A percentile compares a stretch with the other conserved stretches of the same genome.
These are phyloP conservation scores for Herpetomonas samuelpessoai DNA, from an alignment of 208 protist genomes.

Conservation along the genomic window DNA sequence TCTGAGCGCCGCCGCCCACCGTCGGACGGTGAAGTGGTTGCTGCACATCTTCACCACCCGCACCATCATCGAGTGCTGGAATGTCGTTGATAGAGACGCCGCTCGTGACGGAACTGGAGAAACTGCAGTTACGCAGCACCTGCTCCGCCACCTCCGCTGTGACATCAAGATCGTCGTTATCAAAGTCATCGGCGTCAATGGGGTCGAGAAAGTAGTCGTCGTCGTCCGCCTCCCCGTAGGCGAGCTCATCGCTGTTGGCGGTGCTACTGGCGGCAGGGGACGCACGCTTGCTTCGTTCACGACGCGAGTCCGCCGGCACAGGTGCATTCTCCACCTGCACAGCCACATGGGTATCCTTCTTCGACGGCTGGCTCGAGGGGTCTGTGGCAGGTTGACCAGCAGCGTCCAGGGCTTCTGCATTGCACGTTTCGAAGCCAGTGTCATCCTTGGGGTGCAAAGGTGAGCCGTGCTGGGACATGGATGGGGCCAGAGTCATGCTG, in stretches of 20 bases:
- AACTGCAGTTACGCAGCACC: conserved; percentile 25
- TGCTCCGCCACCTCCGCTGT: conserved; percentile 13
- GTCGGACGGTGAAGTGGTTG: neutral
- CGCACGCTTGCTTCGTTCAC: neutral
- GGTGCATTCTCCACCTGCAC: neutral
- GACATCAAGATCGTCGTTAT: conserved; percentile 13
- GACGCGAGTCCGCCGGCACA: neutral
- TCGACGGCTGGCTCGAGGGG: too few species aligned
- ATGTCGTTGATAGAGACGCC: conserved; percentile 18
- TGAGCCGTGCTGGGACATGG: neutral
- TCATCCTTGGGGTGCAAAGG: neutral
- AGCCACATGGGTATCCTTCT: too few species aligned
- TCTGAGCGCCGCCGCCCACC: neutral
- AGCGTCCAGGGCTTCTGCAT: too few species aligned
- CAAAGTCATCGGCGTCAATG: conserved; percentile 34
- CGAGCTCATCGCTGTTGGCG: neutral
- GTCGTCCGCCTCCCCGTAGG: conserved; percentile 16
- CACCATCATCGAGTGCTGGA: neutral
- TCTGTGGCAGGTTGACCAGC: too few species aligned
- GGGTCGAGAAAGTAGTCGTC: conserved; percentile 47
- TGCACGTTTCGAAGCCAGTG: neutral
- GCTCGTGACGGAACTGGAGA: conserved; percentile 36
- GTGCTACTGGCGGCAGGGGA: neutral
- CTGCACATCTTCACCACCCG: conserved; percentile 19
- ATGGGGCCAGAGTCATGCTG: neutral